phyloP scores from a whole-genome alignment of 148 eudicot genomes.

The Amaranthus palmeri region DNA sequence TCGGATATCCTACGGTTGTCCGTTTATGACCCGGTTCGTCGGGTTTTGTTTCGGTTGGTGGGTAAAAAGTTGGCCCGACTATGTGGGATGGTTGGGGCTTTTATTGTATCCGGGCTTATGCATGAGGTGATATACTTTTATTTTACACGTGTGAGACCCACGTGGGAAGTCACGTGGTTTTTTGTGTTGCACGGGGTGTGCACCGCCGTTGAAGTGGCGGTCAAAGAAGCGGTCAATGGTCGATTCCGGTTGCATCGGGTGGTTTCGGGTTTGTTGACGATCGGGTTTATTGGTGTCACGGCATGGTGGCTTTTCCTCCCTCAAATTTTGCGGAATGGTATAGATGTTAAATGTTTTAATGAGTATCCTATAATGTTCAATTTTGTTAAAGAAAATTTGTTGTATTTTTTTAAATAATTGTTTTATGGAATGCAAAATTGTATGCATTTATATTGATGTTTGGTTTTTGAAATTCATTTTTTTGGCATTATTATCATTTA shows the following conservation, averaged over 20 bases:
- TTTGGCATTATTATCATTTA: too few species aligned
- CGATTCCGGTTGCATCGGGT: conserved; percentile 27
- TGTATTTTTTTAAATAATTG: background rate
- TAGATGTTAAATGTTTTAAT: conserved; percentile 29
- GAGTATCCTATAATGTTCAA: conserved; percentile 32
- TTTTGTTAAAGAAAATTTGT: conserved; percentile 27
- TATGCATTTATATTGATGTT: too few species aligned
- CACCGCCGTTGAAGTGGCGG: conserved; percentile 33
- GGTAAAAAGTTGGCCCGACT: conserved; percentile 22
- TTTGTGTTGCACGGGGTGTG: conserved; percentile 50
- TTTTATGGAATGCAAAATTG: too few species aligned
- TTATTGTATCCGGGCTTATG: conserved; percentile 58
- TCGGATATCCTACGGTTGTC: conserved; percentile 42
- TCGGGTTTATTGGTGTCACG: conserved; percentile 43
- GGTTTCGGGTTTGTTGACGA: conserved; percentile 39
- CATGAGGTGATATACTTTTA: conserved; percentile 49
- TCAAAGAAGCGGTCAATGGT: conserved; percentile 33
- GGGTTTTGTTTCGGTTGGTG: background rate
- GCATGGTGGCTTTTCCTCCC: conserved; percentile 58
- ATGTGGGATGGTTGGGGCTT: conserved; percentile 30
- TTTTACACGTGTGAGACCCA: conserved; percentile 41
- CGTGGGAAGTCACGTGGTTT: conserved; percentile 69
- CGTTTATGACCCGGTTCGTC: conserved; percentile 35
- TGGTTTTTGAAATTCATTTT: too few species aligned
- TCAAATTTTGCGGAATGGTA: conserved; percentile 39